Percentiles rank a stretch among this genome's conserved stretches.
These are phyloP conservation scores for Colletotrichum costaricense DNA, from an alignment of 2,329 filamentous ascomycete genomes.

Conservation along the genomic window DNA sequence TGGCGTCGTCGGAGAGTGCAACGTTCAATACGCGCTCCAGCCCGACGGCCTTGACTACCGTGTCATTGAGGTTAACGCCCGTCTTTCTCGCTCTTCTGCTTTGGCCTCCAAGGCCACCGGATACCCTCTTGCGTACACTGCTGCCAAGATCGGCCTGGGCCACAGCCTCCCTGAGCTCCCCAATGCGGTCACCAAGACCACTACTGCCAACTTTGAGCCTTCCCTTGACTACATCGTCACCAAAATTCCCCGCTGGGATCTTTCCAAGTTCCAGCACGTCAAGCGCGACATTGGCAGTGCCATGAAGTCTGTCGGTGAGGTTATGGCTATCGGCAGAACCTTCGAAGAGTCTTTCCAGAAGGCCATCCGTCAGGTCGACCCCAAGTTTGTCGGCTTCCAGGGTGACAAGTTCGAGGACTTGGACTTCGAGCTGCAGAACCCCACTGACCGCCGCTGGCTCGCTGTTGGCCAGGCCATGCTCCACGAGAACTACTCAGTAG, in stretches of 20 bases:
- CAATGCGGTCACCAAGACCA: conserved; percentile 98
- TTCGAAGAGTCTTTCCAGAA: conserved; percentile 99
- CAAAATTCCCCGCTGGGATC: conserved; percentile 98
- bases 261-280: conserved; percentile 99
- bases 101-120: conserved; percentile 98
- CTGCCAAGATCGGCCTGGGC: conserved; percentile 96
- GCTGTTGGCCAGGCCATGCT: conserved; percentile 98
- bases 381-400: conserved; percentile 91
- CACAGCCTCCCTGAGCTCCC: conserved; percentile 95
- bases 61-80: conserved; percentile 98
- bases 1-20: conserved; percentile 97
- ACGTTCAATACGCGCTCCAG: conserved; percentile 87
- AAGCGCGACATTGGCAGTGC: conserved; percentile 97
- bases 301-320: conserved; percentile 99
- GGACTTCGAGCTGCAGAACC: conserved; percentile 89
- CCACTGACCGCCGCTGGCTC: conserved; percentile 96
- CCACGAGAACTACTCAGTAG: conserved; percentile 94
- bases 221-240: conserved; percentile 98
- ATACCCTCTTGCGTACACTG: conserved; percentile 96
- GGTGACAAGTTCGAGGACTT: conserved; percentile 94
- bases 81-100: conserved; percentile 96
- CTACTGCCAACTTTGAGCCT: conserved; percentile 98
- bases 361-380: conserved; percentile 96
- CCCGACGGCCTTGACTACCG: conserved; percentile 97
- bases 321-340: conserved; percentile 98